Base-by-base conservation (phyloP, 139 green algal species). In the Mesotaenium endlicherianum region DNA sequence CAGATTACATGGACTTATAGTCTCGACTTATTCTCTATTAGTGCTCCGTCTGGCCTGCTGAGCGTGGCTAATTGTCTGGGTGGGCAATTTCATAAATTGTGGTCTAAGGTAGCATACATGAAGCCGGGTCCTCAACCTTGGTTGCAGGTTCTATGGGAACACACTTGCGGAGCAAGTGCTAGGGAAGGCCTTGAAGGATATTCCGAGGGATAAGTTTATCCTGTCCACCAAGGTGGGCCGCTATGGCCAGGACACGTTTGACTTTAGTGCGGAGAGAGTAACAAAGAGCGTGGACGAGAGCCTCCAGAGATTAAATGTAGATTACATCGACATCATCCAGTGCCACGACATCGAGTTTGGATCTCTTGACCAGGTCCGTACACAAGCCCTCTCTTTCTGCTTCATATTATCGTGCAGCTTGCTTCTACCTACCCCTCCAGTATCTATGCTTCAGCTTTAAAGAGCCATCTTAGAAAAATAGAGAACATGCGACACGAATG, bases 261-360 rank as follows among this genome's bases (percentile, higher is more conserved):
- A 90, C 39, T 98, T 98, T 87, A 91, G 75, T 71, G 92, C 92
- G 0, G 89, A 92, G 34, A 88, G 93, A 6, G 91, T 98, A 0
- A 94, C 88, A 0, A 49, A 55, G 34, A 94, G 90, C 34, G 90
- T 98, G 64, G 59, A 88, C 0, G 94, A 98, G 53, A 87, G 84
- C 50, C 60, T 88, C 14, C 38, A 84, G 67, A 88, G 94, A 20
- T 90, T 98, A 55, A 86, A 93, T 60, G 36, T 97, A 14, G 40
- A 87, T 2, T 97, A 97, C 82, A 76, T 98, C 0, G 95, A 98
- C 89, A 77, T 98, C 36, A 90, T 98, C 0, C 93, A 97, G 49
- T 94, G 89, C 71, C 95, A 98, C 76, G 95, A 98, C 88, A 97
- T 98, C 1, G 95, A 98, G 90, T 98, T 97, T 83, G 92, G 39